Conservation (phyloP, 83 land plant genomes). For the Isoetes engelmannii region DNA sequence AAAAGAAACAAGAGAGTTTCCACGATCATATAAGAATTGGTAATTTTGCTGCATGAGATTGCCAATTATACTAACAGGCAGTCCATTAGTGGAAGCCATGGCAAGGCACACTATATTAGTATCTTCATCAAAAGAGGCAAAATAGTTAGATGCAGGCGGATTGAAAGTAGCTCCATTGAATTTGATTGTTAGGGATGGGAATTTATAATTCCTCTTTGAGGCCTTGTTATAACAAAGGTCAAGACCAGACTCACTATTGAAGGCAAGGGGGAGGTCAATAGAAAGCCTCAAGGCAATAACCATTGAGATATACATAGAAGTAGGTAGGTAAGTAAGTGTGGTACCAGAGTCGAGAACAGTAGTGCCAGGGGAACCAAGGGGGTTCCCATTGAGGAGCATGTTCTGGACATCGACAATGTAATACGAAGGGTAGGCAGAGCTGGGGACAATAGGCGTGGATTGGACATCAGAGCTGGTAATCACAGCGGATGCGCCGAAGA, state of each 20-base stretch:
- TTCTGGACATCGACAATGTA: background rate
- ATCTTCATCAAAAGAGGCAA: background rate
- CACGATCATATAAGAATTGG: constrained; percentile 7
- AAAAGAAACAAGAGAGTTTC: background rate
- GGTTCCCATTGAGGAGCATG: background rate
- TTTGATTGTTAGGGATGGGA: background rate
- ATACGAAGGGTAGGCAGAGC: background rate
- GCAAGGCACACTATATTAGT: background rate
- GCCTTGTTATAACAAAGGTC: background rate
- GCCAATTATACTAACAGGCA: constrained; percentile 7
- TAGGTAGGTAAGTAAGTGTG: constrained; percentile 1
- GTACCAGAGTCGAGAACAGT: constrained; percentile 5
- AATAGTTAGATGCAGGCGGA: background rate
- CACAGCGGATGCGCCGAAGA: constrained; percentile 1
- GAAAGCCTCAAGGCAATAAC: background rate
- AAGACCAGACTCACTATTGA: background rate
- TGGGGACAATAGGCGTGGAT: background rate
- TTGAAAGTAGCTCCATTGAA: background rate
- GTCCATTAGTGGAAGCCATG: background rate
- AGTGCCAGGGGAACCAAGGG: background rate
- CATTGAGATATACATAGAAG: background rate
- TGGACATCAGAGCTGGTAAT: background rate
- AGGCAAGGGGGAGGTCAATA: background rate
- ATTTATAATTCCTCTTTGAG: background rate
- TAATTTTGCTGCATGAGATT: constrained; percentile 6